These are phyloP conservation scores for Naumovozyma castellii DNA, from an alignment of 805 yeast species.

Conservation along the genomic window DNA sequence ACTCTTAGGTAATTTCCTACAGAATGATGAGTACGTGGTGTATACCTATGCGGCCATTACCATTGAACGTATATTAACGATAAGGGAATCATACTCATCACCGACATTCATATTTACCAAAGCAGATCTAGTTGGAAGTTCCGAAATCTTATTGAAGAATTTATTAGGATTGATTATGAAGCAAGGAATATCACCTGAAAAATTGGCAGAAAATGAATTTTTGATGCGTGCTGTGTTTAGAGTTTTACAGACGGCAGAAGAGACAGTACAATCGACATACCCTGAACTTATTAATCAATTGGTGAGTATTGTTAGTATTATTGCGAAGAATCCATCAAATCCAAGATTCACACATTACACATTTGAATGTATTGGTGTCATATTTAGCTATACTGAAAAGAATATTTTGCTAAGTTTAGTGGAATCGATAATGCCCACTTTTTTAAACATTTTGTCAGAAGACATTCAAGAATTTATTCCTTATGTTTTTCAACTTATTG, in stretches of 20 bases:
- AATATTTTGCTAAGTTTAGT: slow-evolving; percentile 27
- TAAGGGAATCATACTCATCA: slow-evolving; percentile 47
- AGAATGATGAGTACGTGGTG: slow-evolving; percentile 63
- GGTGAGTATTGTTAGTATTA: slow-evolving; percentile 55
- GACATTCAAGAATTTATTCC: slow-evolving; percentile 94
- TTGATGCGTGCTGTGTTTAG: slow-evolving; percentile 84
- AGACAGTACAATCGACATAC: slow-evolving; percentile 41
- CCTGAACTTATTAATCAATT: slow-evolving; percentile 51
- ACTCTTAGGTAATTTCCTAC: slow-evolving; percentile 59
- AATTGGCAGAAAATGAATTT: slow-evolving; percentile 89
- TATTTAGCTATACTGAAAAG: slow-evolving; percentile 44
- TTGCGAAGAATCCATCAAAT: slow-evolving; percentile 86
- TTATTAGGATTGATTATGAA: slow-evolving; percentile 58
- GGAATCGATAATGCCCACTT: slow-evolving; percentile 51
- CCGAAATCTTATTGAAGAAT: slow-evolving; percentile 51
- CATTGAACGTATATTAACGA: slow-evolving; percentile 74
- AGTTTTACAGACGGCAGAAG: slow-evolving; percentile 63
- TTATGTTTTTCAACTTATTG: slow-evolving; percentile 81
- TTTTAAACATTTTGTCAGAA: slow-evolving; percentile 57
- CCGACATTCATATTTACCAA: slow-evolving; percentile 57
- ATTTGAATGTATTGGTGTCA: slow-evolving; percentile 78
- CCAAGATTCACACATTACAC: slow-evolving; percentile 87
- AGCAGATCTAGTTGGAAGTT: slow-evolving; percentile 56
- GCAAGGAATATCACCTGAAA: slow-evolving; percentile 65
- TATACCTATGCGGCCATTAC: slow-evolving; percentile 92